Evolutionary conservation across 768 basidiomycete species (phyloP), one percentile per base, ranked within the genome.

Genomic region (Boletus subparvulus): DNA sequence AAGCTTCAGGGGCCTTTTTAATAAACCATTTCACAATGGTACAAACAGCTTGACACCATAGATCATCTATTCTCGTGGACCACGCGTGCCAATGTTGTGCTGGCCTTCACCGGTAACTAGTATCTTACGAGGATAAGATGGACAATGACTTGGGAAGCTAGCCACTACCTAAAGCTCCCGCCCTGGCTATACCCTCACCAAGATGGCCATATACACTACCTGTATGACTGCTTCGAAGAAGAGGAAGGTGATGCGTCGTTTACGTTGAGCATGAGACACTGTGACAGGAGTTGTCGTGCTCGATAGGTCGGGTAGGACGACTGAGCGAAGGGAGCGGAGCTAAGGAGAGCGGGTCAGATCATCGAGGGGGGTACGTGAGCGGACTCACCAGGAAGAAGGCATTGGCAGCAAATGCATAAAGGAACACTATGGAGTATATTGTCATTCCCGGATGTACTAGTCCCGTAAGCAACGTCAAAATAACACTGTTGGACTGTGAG

Each of bases 241-340:
- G 48, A 98, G 76, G 75, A 98, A 97, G 36, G 89, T 86, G 57
- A 97, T 91, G 45, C 94, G 78, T 33, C 91, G 77, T n/a, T 88
- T 83, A 16, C 94, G 82, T 61, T 93, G 90, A 0, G 88, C 82
- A 48, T 88, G 86, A 36, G 86, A 87, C 19, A 94, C 83, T 0
- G 89, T 89, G 16, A 75, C 79, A 4, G 82, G 44, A 69, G 69
- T 69, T 3, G 69, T 12, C 3, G 65, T 82, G 37, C 74, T 81
- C 37, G 79, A 76, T 3, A 79, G 66, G 71, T 97, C 94, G 5
- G 95, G 93, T 2, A 97, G 82, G 50, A 97, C 86, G 52, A 97
- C 85, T 19, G 93, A 92, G 50, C 94, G 92, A 28, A 98, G 81
- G 1, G 95, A 96, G 43, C 94, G 92, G 24, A 97, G 85, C 94